Conservation (phyloP, 2,329 filamentous ascomycete species). For the Colletotrichum phormii region DNA sequence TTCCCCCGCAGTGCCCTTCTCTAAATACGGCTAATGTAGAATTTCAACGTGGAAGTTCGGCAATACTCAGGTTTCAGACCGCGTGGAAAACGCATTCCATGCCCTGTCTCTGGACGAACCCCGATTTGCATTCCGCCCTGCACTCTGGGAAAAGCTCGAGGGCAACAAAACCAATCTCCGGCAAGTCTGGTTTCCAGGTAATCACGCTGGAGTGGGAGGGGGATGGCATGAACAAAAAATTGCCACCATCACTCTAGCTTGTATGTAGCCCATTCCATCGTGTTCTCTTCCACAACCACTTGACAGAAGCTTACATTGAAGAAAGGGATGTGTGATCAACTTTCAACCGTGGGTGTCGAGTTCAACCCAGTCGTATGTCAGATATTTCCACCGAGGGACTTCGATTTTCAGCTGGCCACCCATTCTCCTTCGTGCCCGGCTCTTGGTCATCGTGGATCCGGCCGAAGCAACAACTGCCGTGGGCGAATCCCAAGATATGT, state of each 20-base stretch:
- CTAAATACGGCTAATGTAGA: conserved; percentile 37
- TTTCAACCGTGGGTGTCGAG: conserved; percentile 62
- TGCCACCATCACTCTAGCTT: conserved; percentile 51
- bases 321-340: conserved; percentile 67
- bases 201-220: conserved; percentile 77
- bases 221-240: conserved; percentile 67
- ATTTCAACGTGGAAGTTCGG: conserved; percentile 56
- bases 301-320: not conserved
- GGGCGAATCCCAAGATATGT: conserved; percentile 13
- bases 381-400: not conserved
- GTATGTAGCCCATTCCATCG: conserved; percentile 42
- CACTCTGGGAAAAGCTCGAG: conserved; percentile 63
- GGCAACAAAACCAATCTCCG: conserved; percentile 56
- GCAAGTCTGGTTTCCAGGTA: conserved; percentile 75
- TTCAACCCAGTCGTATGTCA: conserved; percentile 49
- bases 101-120: conserved; percentile 69
- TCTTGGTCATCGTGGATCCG: conserved; percentile 2
- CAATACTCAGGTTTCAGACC: conserved; percentile 63
- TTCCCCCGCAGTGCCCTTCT: conserved; percentile 55
- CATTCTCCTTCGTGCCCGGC: not conserved
- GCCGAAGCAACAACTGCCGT: not conserved
- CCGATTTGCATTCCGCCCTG: conserved; percentile 63
- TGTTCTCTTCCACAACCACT: not conserved
- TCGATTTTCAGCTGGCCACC: conserved; percentile 9
- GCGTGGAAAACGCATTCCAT: conserved; percentile 69